Percentiles rank a stretch among this genome's conserved stretches.
These are phyloP conservation scores for Apiospora koreana DNA, from an alignment of 2,329 filamentous ascomycete genomes.

Conservation along the genomic window DNA sequence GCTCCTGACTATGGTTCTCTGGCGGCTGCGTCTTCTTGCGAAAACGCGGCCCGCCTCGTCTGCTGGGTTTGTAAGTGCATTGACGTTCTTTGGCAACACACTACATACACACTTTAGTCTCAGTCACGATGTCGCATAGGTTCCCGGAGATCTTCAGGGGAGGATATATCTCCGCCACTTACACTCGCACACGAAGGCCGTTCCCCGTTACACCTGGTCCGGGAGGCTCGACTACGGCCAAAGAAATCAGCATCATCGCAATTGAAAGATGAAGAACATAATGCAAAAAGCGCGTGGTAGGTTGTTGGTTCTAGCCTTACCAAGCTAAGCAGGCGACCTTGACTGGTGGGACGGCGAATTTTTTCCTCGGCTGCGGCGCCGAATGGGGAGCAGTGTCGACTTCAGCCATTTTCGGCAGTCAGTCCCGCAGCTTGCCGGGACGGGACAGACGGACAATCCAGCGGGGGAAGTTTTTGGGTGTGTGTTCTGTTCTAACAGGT, in stretches of 20 bases:
- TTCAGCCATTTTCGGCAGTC: not conserved
- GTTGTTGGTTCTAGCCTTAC: constrained; percentile 32
- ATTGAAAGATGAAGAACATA: constrained; percentile 13
- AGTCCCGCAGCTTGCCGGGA: constrained; percentile 1
- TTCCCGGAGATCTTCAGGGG: not conserved
- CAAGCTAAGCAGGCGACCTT: constrained; percentile 53
- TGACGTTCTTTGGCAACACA: constrained; percentile 41
- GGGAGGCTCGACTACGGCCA: constrained; percentile 40
- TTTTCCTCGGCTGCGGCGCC: constrained; percentile 30
- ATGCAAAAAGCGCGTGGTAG: constrained; percentile 5
- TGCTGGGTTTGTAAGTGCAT: constrained; percentile 44
- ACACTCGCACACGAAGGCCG: constrained; percentile 42
- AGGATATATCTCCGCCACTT: constrained; percentile 21
- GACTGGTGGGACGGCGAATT: constrained; percentile 48
- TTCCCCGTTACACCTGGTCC: constrained; percentile 49
- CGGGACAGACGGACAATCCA: not conserved
- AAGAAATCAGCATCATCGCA: not conserved
- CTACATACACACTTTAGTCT: constrained; percentile 30
- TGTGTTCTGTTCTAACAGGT: not conserved
- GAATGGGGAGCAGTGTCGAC: constrained; percentile 1
- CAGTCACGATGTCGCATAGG: constrained; percentile 10
- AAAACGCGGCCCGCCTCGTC: constrained; percentile 44
- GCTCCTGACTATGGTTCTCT: constrained; percentile 30
- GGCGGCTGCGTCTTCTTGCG: constrained; percentile 39
- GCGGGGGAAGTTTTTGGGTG: not conserved